A percentile compares a stretch with the other conserved stretches of the same genome.
Evolutionary conservation across 2,329 filamentous ascomycete genomes (phyloP).

Genomic region (Alternaria conjuncta): DNA sequence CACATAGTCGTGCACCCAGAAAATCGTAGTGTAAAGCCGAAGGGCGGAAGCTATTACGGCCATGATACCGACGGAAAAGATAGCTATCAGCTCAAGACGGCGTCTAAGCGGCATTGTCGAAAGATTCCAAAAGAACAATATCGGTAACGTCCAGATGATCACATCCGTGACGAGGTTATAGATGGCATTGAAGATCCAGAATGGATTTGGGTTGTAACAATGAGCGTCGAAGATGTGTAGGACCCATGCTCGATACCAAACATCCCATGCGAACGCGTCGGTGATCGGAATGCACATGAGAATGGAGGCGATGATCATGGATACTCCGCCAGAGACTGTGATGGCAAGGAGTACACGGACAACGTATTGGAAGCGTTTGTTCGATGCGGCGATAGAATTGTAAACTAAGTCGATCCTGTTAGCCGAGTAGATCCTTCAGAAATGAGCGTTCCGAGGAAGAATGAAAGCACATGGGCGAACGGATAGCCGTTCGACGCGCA

Average conservation of each 20-base stretch:
- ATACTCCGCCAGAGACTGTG: constrained; percentile 27
- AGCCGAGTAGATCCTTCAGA: background rate
- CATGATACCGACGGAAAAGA: constrained; percentile 42
- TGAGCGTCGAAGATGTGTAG: constrained; percentile 23
- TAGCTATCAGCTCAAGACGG: constrained; percentile 56
- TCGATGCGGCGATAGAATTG: constrained; percentile 35
- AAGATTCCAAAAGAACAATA: constrained; percentile 54
- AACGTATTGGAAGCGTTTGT: constrained; percentile 32
- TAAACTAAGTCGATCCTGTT: constrained; percentile 29
- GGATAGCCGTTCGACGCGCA: background rate
- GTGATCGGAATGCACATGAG: constrained; percentile 36
- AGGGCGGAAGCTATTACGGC: constrained; percentile 40
- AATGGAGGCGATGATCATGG: constrained; percentile 37
- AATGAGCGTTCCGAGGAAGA: background rate
- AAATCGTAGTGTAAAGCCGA: constrained; percentile 31
- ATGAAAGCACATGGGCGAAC: background rate
- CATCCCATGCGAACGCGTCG: constrained; percentile 34
- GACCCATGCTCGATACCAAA: constrained; percentile 24
- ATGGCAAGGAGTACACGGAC: constrained; percentile 31
- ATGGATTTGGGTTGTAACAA: constrained; percentile 33
- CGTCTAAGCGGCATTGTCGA: constrained; percentile 53
- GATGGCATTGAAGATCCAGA: constrained; percentile 46
- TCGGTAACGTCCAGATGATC: constrained; percentile 52
- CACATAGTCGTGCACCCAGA: constrained; percentile 33
- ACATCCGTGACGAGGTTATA: constrained; percentile 52